Conservation (phyloP, 305 asterid genomes). For the Solanum hybrid region DNA sequence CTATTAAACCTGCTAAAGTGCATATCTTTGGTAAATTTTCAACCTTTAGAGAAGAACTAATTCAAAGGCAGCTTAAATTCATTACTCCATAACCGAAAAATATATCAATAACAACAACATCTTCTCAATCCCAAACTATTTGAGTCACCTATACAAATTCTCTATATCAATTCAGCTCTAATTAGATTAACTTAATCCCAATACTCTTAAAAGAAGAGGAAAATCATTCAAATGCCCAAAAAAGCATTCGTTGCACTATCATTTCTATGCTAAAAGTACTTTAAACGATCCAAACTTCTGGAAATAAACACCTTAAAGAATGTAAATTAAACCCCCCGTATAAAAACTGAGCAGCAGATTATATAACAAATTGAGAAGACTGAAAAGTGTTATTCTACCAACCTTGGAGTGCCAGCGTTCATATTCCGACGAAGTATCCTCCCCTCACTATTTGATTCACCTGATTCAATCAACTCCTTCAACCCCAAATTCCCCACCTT, state of each 20-base stretch:
- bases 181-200: neutral
- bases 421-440: constrained; percentile 41
- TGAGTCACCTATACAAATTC: neutral
- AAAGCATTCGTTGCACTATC: neutral
- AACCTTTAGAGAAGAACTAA: neutral
- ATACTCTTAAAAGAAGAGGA: neutral
- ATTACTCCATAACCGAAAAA: neutral
- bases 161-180: neutral
- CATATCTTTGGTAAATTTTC: neutral
- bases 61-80: neutral
- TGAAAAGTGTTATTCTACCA: neutral
- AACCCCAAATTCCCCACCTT: constrained; percentile 52
- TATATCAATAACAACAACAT: neutral
- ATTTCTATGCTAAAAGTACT: neutral
- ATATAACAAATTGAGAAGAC: neutral
- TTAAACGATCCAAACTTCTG: neutral
- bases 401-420: constrained; percentile 33
- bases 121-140: neutral
- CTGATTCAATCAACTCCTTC: constrained; percentile 66
- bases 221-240: neutral
- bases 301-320: neutral
- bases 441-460: constrained; percentile 34
- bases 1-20: neutral
- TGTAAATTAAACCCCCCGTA: neutral
- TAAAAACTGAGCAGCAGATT: neutral